phyloP scores from a whole-genome alignment of 768 basidiomycete species.

The Postia placenta region DNA sequence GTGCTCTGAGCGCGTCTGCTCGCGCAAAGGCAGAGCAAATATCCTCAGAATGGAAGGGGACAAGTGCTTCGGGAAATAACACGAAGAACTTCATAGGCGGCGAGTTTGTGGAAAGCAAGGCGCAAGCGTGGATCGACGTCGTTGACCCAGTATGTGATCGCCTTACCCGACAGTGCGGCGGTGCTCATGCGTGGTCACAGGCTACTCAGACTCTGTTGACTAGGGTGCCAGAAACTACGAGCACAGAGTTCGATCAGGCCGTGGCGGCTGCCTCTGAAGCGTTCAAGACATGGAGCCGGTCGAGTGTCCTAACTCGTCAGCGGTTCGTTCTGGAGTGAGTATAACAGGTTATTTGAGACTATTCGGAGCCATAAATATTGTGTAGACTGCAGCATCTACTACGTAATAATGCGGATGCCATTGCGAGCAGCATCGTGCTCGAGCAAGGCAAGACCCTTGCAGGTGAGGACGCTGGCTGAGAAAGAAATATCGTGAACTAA shows the following conservation, averaged over 20 bases:
- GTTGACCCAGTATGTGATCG: conserved; percentile 66
- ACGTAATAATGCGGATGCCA: conserved; percentile 76
- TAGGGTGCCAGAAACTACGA: conserved; percentile 84
- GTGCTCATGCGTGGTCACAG: conserved; percentile 29
- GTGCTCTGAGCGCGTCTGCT: conserved; percentile 48
- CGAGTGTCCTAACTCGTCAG: conserved; percentile 82
- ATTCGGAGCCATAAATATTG: neutral
- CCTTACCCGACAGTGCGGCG: neutral
- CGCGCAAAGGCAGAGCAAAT: conserved; percentile 62
- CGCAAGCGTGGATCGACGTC: conserved; percentile 78
- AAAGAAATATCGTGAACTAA: neutral
- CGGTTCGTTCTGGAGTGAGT: conserved; percentile 83
- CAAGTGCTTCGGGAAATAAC: conserved; percentile 74
- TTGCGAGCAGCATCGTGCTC: conserved; percentile 85
- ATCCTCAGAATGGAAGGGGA: conserved; percentile 80
- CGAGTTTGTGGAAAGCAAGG: conserved; percentile 78
- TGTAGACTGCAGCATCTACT: conserved; percentile 80
- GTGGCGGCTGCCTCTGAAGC: conserved; percentile 80
- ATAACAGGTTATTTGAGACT: neutral
- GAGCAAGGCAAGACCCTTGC: conserved; percentile 95
- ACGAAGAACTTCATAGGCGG: conserved; percentile 94
- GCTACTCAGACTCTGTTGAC: conserved; percentile 89
- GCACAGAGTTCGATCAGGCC: conserved; percentile 74
- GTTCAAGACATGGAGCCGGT: conserved; percentile 83
- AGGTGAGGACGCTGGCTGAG: conserved; percentile 40